Evolutionary conservation across 495 filamentous ascomycete species (phyloP).

Genomic region (Poronia punctata): DNA sequence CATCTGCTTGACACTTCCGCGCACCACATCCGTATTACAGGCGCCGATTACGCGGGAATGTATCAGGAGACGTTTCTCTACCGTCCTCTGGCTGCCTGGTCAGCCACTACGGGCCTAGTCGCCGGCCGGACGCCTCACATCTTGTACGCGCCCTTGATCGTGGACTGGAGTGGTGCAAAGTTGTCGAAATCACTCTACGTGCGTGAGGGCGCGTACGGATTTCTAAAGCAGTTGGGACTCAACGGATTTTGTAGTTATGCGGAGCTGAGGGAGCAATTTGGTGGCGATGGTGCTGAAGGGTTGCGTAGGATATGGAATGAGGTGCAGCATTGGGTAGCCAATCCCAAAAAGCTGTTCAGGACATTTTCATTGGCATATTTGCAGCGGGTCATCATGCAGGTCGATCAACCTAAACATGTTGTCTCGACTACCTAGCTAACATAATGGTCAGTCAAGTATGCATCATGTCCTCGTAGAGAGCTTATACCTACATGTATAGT

Average conservation of each 20-base stretch:
- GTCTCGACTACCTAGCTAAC: neutral
- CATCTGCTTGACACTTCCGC: constrained; percentile 9
- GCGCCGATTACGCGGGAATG: constrained; percentile 25
- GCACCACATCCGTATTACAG: constrained; percentile 21
- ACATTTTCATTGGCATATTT: constrained; percentile 16
- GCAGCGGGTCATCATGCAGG: neutral
- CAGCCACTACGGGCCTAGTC: constrained; percentile 8
- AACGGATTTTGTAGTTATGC: constrained; percentile 5
- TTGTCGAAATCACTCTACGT: constrained; percentile 28
- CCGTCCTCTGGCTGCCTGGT: constrained; percentile 14
- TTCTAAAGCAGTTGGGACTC: constrained; percentile 5
- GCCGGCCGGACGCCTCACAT: constrained; percentile 8
- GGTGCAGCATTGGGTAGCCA: constrained; percentile 13
- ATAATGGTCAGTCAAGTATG: neutral
- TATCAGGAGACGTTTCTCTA: constrained; percentile 23
- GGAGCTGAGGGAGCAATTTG: constrained; percentile 3
- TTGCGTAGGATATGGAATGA: constrained; percentile 12
- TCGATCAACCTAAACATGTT: neutral
- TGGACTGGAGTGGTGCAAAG: constrained; percentile 29
- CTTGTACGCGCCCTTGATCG: constrained; percentile 23
- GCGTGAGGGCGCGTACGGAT: constrained; percentile 18
- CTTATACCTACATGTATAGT: neutral
- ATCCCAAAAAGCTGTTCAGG: constrained; percentile 13
- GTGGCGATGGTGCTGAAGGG: constrained; percentile 1
- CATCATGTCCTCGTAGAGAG: neutral